Evolutionary conservation across 1,284 basidiomycete species (phyloP).

Genomic region (Schizopora paradoxa): DNA sequence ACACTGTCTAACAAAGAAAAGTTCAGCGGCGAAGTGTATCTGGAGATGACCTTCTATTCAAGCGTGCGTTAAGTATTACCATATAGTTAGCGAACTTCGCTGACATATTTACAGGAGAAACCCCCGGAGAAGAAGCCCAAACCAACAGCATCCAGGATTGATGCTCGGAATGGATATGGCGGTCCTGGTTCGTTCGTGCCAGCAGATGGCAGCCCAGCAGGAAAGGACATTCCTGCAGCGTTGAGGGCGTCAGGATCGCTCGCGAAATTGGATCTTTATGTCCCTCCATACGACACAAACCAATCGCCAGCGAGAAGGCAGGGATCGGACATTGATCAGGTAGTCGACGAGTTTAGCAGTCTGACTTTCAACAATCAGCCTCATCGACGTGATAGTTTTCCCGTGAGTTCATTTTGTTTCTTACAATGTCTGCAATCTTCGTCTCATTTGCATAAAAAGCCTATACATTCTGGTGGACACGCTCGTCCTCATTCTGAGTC

Average conservation of each 20-base stretch:
- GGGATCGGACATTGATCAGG: slow-evolving; percentile 42
- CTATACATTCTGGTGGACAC: slow-evolving; percentile 28
- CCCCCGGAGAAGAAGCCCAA: slow-evolving; percentile 67
- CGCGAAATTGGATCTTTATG: slow-evolving; percentile 64
- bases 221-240: slow-evolving; percentile 53
- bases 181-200: slow-evolving; percentile 73
- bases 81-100: slow-evolving; percentile 5
- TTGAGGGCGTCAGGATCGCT: slow-evolving; percentile 54
- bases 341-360: slow-evolving; percentile 61
- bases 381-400: slow-evolving; percentile 52
- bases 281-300: slow-evolving; percentile 54
- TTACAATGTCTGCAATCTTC: too few species aligned
- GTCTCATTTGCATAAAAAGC: slow-evolving; percentile 28
- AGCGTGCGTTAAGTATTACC: slow-evolving; percentile 58
- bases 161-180: slow-evolving; percentile 65
- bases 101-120: slow-evolving; percentile 47
- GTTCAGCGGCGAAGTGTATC: slow-evolving; percentile 89
- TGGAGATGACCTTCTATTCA: slow-evolving; percentile 94
- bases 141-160: slow-evolving; percentile 38
- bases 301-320: slow-evolving; percentile 26
- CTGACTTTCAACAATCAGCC: slow-evolving; percentile 45
- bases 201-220: slow-evolving; percentile 36
- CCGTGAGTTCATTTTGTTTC: slow-evolving; percentile 43
- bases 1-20: slow-evolving; percentile 84
- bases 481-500: slow-evolving; percentile 2